A percentile compares a stretch with the other conserved stretches of the same genome.
phyloP scores from a whole-genome alignment of 495 filamentous ascomycete species.

The Penicillium cosmopolitanum region DNA sequence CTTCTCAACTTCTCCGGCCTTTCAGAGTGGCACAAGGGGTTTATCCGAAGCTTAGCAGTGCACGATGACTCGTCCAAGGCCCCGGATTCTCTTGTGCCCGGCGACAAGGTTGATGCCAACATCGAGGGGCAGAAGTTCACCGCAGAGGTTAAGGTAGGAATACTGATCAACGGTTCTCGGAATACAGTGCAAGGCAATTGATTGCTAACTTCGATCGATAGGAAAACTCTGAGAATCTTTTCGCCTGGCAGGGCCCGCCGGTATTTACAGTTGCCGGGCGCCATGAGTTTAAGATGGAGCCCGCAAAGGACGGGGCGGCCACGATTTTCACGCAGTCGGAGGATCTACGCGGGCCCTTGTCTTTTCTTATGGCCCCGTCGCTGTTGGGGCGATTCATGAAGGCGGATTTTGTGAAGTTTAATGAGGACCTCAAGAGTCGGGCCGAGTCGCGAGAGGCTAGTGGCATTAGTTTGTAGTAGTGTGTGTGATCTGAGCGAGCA shows the following conservation, averaged over 20 bases:
- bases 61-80: conserved; percentile 25
- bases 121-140: conserved; percentile 34
- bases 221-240: conserved; percentile 29
- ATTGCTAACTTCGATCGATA: conserved; percentile 13
- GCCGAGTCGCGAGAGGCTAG: conserved; percentile 20
- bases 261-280: conserved; percentile 31
- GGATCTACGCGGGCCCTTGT: conserved; percentile 26
- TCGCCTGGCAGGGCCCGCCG: conserved; percentile 36
- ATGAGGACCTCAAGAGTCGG: conserved; percentile 29
- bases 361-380: conserved; percentile 28
- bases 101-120: conserved; percentile 29
- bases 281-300: conserved; percentile 30
- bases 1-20: conserved; percentile 32
- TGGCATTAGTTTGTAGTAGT: not conserved
- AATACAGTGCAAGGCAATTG: too few relatives aligned
- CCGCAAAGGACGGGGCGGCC: conserved; percentile 28
- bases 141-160: conserved; percentile 28
- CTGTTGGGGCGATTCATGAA: conserved; percentile 29
- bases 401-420: conserved; percentile 27
- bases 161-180: too few relatives aligned
- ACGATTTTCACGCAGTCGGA: conserved; percentile 33
- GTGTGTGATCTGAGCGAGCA: not conserved
- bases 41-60: conserved; percentile 26
- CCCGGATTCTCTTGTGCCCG: conserved; percentile 13
- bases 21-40: conserved; percentile 33